These are phyloP conservation scores for Solanum appendiculatum DNA, from an alignment of 257 asterid genomes.

Conservation along the genomic window DNA sequence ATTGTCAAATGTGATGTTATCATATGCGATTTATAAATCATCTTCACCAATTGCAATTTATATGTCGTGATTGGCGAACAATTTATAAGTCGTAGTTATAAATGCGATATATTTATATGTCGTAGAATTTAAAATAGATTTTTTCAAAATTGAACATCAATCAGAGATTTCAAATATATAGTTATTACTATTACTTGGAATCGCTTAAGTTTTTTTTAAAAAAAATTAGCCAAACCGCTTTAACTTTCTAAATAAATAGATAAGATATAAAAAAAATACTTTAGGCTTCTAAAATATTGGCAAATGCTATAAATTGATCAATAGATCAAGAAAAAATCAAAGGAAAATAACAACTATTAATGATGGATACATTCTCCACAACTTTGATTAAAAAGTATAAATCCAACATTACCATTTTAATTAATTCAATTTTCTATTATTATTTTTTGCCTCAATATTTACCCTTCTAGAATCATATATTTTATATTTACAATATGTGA, in stretches of 20 bases:
- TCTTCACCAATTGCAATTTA: background rate
- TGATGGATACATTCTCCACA: background rate
- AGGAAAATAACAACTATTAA: no score
- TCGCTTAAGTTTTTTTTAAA: no score
- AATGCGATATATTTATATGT: background rate
- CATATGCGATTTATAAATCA: background rate
- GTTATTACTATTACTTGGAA: background rate
- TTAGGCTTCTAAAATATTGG: background rate
- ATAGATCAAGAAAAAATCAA: no score
- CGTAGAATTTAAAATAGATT: background rate
- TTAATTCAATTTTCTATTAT: background rate
- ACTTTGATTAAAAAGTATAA: background rate
- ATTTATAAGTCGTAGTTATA: background rate
- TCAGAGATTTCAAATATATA: background rate
- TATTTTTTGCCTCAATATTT: background rate
- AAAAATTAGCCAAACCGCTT: background rate
- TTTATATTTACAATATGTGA: background rate
- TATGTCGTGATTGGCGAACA: background rate
- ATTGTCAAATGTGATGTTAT: no score
- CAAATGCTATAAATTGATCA: no score
- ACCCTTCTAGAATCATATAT: background rate
- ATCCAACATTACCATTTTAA: background rate
- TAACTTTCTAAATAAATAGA: background rate
- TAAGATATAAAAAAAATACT: background rate
- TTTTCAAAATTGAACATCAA: no score